phyloP scores from a whole-genome alignment of 2,329 filamentous ascomycete species.

The Fusarium marasasianum region DNA sequence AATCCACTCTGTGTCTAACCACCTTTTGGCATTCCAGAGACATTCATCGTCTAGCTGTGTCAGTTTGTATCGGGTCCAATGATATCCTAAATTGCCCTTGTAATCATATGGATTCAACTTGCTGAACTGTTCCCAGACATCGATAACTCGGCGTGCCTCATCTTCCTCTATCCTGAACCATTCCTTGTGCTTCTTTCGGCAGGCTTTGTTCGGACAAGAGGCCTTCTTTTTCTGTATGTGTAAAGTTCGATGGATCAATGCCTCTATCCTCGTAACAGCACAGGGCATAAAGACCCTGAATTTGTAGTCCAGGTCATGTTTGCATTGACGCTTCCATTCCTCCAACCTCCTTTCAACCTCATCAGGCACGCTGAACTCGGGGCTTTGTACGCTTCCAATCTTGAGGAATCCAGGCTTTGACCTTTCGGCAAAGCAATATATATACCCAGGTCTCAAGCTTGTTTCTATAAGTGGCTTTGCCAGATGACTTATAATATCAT shows the following conservation, averaged over 20 bases:
- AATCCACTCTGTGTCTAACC: neutral
- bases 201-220: neutral
- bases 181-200: neutral
- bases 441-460: neutral
- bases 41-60: neutral
- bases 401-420: slow-evolving; percentile 10
- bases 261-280: neutral
- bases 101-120: neutral
- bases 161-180: slow-evolving; percentile 6
- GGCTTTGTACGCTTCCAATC: neutral
- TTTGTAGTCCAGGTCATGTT: neutral
- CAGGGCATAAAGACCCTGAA: neutral
- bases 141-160: neutral
- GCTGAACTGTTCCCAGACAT: slow-evolving; percentile 9
- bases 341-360: accelerated
- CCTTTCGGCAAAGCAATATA: slow-evolving; percentile 19
- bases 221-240: neutral
- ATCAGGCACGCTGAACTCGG: neutral
- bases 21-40: neutral
- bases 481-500: neutral
- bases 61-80: neutral
- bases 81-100: neutral
- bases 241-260: neutral
- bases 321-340: neutral
- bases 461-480: accelerated